Conservation (phyloP, 2,329 filamentous ascomycete species). For the Pseudogymnoascus sp. region DNA sequence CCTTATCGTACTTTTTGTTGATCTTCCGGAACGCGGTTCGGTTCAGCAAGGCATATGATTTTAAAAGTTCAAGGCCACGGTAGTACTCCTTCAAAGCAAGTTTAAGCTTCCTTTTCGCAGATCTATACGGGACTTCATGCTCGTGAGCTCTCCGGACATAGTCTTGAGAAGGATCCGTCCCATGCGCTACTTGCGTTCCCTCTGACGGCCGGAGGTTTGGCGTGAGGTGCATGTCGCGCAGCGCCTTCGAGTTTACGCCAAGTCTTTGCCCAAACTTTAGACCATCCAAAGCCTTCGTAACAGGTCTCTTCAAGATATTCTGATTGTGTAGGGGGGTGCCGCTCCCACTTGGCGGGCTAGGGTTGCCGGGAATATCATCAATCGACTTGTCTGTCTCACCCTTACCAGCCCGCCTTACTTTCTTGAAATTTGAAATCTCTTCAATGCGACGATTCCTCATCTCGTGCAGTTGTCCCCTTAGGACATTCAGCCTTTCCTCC, state of each 20-base stretch:
- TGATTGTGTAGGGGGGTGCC: slow-evolving; percentile 16
- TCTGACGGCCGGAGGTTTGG: slow-evolving; percentile 35
- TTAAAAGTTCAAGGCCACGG: slow-evolving; percentile 80
- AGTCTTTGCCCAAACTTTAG: slow-evolving; percentile 26
- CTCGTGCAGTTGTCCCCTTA: slow-evolving; percentile 82
- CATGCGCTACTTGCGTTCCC: slow-evolving; percentile 20
- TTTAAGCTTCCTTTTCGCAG: slow-evolving; percentile 87
- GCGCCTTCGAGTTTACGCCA: slow-evolving; percentile 52
- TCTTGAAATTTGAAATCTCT: slow-evolving; percentile 43
- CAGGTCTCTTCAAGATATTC: slow-evolving; percentile 12
- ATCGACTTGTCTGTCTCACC: background rate
- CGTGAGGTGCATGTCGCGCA: slow-evolving; percentile 41
- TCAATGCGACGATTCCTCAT: slow-evolving; percentile 79
- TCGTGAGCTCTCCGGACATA: slow-evolving; percentile 40
- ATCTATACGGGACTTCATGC: slow-evolving; percentile 69
- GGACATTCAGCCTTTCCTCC: slow-evolving; percentile 56
- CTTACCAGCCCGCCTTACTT: slow-evolving; percentile 15
- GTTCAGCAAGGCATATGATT: slow-evolving; percentile 84
- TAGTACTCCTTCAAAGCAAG: slow-evolving; percentile 89
- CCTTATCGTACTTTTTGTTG: slow-evolving; percentile 98
- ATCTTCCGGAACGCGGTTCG: slow-evolving; percentile 92
- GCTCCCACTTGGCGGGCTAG: background rate
- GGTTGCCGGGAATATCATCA: background rate
- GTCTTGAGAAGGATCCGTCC: slow-evolving; percentile 34
- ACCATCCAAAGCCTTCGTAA: slow-evolving; percentile 22